A percentile compares a stretch with the other conserved stretches of the same genome.
Conservation (phyloP, 1,284 basidiomycete genomes). For the Boletus semigastroideus region DNA sequence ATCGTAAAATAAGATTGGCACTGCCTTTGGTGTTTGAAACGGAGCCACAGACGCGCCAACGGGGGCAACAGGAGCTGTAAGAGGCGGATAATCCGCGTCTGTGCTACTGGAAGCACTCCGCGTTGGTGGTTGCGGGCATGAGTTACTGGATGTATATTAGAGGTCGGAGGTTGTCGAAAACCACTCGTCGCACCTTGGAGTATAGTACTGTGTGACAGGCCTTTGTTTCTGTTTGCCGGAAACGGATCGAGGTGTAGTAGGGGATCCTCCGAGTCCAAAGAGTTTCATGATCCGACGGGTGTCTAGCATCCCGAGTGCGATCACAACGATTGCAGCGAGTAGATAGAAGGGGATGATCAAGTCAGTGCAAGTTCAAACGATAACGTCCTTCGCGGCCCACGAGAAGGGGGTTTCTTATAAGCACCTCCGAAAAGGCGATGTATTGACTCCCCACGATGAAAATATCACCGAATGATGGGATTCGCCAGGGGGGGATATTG, state of each 20-base stretch:
- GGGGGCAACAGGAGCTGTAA: constrained; percentile 33
- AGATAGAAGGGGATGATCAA: constrained; percentile 20
- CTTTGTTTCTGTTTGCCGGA: constrained; percentile 20
- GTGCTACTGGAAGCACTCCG: constrained; percentile 5
- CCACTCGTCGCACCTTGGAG: constrained; percentile 17
- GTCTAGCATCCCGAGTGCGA: constrained; percentile 35
- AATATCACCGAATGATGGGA: constrained; percentile 17
- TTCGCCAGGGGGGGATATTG: constrained; percentile 19
- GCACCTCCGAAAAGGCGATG: constrained; percentile 30
- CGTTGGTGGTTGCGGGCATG: constrained; percentile 17
- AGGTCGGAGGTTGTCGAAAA: neutral
- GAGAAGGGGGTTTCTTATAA: constrained; percentile 26
- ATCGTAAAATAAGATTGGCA: constrained; percentile 56
- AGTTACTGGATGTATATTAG: constrained; percentile 13
- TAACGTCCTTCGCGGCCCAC: constrained; percentile 16
- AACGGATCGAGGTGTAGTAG: constrained; percentile 24
- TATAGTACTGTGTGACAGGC: constrained; percentile 28
- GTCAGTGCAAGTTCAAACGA: constrained; percentile 15
- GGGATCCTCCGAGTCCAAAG: constrained; percentile 32
- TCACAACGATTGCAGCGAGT: constrained; percentile 18
- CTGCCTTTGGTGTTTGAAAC: constrained; percentile 28
- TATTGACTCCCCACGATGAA: constrained; percentile 10
- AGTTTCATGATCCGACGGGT: constrained; percentile 36
- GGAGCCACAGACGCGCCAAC: constrained; percentile 31
- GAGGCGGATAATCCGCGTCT: constrained; percentile 32